Evolutionary conservation across 805 yeast genomes (phyloP), one percentile per base, ranked within the genome.

Genomic region (Lipomyces anomalus): DNA sequence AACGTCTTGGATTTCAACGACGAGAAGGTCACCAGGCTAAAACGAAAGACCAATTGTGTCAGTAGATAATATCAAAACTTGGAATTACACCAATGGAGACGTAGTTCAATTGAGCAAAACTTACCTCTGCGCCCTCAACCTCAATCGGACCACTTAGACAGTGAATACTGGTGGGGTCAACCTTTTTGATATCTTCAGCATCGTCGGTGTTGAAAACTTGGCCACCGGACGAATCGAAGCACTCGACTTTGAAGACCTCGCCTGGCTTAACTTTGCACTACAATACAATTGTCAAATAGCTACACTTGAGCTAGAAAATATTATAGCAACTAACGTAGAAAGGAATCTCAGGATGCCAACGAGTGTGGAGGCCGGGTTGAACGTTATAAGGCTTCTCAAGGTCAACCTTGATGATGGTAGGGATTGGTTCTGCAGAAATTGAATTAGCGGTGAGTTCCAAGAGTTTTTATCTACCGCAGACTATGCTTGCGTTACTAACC

Each of bases 191-290:
- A 53, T 73, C 78, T 53, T 73, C 75, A 17, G 77, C 77, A 26
- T 60, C 56, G 46, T 73, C 77, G 50, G 65, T 66, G 58, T 73
- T 73, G 22, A 62, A 61, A 35, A 73, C 66, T 56, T 73, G 78
- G 40, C 74, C 74, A n/a, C 78, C 78, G 6, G 77, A 73, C 74
- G 78, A 73, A 48, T 73, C 78, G 42, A 73, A 64, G 50, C 78
- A 73, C 52, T 73, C 77, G 30, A 73, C 62, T 52, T 71, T 73
- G 53, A 69, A 71, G 6, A 73, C 60, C 46, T 69, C 71, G n/a
- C 69, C 68, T 23, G 65, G 75, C 42, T 63, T 56, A 40, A 73
- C 69, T 4, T 43, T 49, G 53, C 47, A 48, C 55, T 50, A 22
- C 6, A n/a, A 45, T 32, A 13, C 17, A n/a, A 4, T 34, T 40